phyloP scores from a whole-genome alignment of 2,329 filamentous ascomycete species.

The Chrysoporthe cubensis region DNA sequence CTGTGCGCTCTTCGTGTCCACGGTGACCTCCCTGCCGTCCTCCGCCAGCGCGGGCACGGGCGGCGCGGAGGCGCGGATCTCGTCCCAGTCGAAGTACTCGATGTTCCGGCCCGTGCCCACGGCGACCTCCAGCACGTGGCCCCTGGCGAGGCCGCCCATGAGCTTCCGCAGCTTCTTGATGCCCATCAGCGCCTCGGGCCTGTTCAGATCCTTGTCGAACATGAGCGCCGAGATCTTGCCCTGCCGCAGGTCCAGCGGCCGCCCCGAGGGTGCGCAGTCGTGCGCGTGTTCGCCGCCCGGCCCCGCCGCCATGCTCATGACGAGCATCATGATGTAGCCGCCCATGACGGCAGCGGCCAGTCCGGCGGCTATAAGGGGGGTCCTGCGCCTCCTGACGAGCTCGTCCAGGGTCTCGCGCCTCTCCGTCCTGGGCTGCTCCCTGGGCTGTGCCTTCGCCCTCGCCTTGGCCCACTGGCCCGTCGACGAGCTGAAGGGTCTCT shows the following conservation, averaged over 20 bases:
- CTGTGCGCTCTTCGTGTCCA: constrained; percentile 31
- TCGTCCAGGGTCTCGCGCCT: constrained; percentile 30
- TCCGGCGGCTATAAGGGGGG: constrained; percentile 52
- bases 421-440: neutral
- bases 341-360: constrained; percentile 51
- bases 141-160: constrained; percentile 52
- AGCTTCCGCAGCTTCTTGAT: constrained; percentile 54
- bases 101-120: constrained; percentile 67
- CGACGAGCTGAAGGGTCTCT: constrained; percentile 6
- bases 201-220: constrained; percentile 63
- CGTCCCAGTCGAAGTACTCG: constrained; percentile 61
- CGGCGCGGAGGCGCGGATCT: constrained; percentile 37
- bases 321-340: constrained; percentile 49
- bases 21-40: constrained; percentile 31
- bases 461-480: neutral
- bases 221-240: constrained; percentile 50
- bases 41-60: constrained; percentile 18
- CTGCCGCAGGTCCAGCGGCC: constrained; percentile 50
- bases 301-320: constrained; percentile 41
- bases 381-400: constrained; percentile 42
- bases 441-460: neutral
- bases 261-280: constrained; percentile 50
- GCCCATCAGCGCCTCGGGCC: constrained; percentile 61
- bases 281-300: constrained; percentile 32
- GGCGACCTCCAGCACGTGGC: constrained; percentile 65